phyloP scores from a whole-genome alignment of 495 filamentous ascomycete species.

The Diplogelasinospora grovesii region DNA sequence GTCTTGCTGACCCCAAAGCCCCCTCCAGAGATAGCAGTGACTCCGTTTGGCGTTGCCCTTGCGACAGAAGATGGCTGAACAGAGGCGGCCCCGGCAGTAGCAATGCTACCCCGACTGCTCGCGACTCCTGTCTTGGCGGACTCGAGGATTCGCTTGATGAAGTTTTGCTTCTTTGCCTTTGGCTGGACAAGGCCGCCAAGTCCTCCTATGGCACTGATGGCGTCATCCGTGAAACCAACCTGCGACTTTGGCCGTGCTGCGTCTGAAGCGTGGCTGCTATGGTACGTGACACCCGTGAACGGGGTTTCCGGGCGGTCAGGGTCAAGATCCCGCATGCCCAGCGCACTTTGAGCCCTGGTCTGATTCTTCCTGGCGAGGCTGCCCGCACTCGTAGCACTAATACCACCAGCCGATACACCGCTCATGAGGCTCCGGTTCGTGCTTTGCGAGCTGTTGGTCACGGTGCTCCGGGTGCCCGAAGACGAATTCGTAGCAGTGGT shows the following conservation, averaged over 20 bases:
- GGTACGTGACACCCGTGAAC: slow-evolving; percentile 70
- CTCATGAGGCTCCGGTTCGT: slow-evolving; percentile 90
- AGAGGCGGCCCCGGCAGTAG: slow-evolving; percentile 48
- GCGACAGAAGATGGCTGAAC: slow-evolving; percentile 20
- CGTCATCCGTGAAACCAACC: slow-evolving; percentile 38
- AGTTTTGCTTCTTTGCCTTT: slow-evolving; percentile 85
- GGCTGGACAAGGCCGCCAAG: slow-evolving; percentile 65
- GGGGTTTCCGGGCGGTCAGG: slow-evolving; percentile 60
- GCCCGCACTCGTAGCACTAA: slow-evolving; percentile 92
- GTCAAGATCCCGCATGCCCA: slow-evolving; percentile 45
- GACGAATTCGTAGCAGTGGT: slow-evolving; percentile 73
- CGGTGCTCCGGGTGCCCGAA: slow-evolving; percentile 55
- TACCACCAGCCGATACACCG: slow-evolving; percentile 77
- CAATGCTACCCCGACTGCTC: slow-evolving; percentile 79
- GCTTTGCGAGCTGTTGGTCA: slow-evolving; percentile 69
- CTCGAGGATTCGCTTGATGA: slow-evolving; percentile 95
- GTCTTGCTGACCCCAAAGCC: slow-evolving; percentile 30
- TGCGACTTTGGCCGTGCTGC: slow-evolving; percentile 41
- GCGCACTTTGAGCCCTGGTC: slow-evolving; percentile 43
- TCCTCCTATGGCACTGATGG: slow-evolving; percentile 45
- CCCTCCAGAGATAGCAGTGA: slow-evolving; percentile 39
- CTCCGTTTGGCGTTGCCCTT: slow-evolving; percentile 14
- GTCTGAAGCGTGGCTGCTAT: slow-evolving; percentile 76
- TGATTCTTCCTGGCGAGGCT: slow-evolving; percentile 72
- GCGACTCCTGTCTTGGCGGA: slow-evolving; percentile 91